These are phyloP conservation scores for Monosiga brevicollis DNA, from an alignment of 78 protist genomes.

Conservation along the genomic window DNA sequence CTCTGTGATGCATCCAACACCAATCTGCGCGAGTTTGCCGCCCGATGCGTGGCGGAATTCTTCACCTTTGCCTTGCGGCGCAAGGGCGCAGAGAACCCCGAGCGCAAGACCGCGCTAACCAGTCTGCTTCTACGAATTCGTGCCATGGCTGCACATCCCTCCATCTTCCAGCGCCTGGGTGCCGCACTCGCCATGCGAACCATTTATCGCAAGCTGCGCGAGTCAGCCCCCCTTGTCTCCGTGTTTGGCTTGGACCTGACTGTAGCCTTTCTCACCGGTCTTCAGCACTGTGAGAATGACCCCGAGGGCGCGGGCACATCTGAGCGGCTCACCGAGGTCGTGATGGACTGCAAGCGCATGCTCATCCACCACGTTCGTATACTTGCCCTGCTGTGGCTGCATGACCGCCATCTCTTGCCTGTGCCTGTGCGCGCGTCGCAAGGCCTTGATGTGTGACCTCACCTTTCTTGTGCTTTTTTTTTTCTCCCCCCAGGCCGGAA, in stretches of 20 bases:
- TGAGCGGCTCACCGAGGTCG: not conserved
- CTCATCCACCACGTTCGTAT: not conserved
- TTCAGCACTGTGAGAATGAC: constrained; percentile 19
- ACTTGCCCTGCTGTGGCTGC: not conserved
- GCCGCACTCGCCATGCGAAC: constrained; percentile 33
- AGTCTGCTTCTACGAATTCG: constrained; percentile 38
- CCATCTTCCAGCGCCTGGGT: constrained; percentile 42
- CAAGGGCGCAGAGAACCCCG: not conserved
- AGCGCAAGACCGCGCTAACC: constrained; percentile 11
- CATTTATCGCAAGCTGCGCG: constrained; percentile 22
- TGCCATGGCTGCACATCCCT: constrained; percentile 44
- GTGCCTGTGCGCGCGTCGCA: no score
- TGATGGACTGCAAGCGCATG: not conserved
- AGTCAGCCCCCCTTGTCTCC: constrained; percentile 31
- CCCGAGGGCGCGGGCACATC: not conserved
- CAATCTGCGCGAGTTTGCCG: constrained; percentile 53
- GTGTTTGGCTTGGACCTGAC: constrained; percentile 34
- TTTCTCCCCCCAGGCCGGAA: no score
- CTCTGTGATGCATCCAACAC: constrained; percentile 29
- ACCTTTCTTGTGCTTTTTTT: no score
- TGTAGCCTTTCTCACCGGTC: not conserved
- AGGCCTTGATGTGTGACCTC: no score
- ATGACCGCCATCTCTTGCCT: not conserved
- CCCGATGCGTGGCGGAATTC: constrained; percentile 49
- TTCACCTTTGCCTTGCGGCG: constrained; percentile 41